Base-by-base conservation (phyloP, 2,329 filamentous ascomycete species). In the Lasiodiplodia theobromae region DNA sequence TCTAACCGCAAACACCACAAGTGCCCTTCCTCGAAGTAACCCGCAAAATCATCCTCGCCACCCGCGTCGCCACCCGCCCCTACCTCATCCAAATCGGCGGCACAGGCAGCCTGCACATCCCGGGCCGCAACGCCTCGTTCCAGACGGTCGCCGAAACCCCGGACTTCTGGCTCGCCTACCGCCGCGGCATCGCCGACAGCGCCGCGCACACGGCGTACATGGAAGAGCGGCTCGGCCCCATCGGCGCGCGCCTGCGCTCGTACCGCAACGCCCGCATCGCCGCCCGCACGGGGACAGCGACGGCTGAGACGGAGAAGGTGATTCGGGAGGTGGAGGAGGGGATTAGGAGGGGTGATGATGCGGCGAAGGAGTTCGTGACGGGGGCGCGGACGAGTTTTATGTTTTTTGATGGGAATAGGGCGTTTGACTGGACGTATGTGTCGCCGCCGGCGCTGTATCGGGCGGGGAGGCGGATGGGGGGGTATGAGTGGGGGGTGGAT, bases 71-170 rank as follows among this genome's bases (percentile, higher is more conserved):
- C 1, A 51, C 4, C 1, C 28, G 4, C 28, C 28, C 28, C 28
- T 79, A 79, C 71, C 77, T 79, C 72, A 68, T 80, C 58, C 77
- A 77, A 63, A 74, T 80, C 51, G 77, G 77, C 49, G 78, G 77
- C 54, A 76, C 77, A 1, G 77, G 76, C 54, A 75, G 73, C 2
- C 73, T 79, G 4, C 74, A 77, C 68, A 72, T 77, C 10, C 76
- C 76, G 1, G 70, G 71, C 10, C 74, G 73, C 0, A 25, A 2
- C 14, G 12, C 21, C 18, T 44, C n/a, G 2, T 54, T 47, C 28
- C 34, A 34, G 10, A 67, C 66, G 60, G 76, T 74, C 66, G 74
- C 76, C 70, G 76, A 78, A 69, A 73, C 77, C 53, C 75, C 76
- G 1, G 75, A 76, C 69, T 76, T 76, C 70, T 77, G 77, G 71